A percentile compares a stretch with the other conserved stretches of the same genome.
Evolutionary conservation across 768 basidiomycete genomes (phyloP).

Genomic region (Cystobasidium onofrii): DNA sequence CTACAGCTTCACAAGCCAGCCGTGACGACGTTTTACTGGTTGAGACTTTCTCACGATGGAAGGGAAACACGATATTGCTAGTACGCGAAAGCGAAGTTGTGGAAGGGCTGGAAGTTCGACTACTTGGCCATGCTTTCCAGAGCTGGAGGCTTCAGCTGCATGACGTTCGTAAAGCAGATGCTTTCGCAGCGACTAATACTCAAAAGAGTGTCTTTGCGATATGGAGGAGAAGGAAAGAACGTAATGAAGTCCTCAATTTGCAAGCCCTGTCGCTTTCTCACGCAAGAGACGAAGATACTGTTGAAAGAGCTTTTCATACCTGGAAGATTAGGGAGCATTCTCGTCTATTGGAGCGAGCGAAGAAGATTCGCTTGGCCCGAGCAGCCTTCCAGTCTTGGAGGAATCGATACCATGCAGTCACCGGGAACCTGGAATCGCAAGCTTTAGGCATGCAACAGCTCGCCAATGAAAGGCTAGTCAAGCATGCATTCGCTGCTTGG

Average conservation of each 20-base stretch:
- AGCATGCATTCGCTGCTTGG: neutral
- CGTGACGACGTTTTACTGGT: neutral
- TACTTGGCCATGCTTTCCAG: neutral
- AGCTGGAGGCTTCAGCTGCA: neutral
- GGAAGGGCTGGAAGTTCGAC: neutral
- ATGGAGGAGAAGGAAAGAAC: neutral
- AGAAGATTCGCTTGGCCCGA: neutral
- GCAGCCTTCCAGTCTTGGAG: neutral
- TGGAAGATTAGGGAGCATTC: constrained; percentile 15
- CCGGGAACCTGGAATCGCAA: neutral
- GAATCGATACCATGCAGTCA: neutral
- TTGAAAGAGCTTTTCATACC: neutral
- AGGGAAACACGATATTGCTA: neutral
- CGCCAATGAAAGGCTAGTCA: neutral
- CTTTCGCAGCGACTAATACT: neutral
- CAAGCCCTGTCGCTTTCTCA: neutral
- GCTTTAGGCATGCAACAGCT: neutral
- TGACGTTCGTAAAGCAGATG: neutral
- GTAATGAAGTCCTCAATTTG: neutral
- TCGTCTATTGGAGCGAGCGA: neutral
- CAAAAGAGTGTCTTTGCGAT: neutral
- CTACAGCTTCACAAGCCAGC: neutral
- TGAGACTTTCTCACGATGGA: neutral
- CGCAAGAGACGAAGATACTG: neutral
- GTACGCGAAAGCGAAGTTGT: neutral